Conservation (phyloP, 441 rosid genomes). For the Gossypium schwendimanii region DNA sequence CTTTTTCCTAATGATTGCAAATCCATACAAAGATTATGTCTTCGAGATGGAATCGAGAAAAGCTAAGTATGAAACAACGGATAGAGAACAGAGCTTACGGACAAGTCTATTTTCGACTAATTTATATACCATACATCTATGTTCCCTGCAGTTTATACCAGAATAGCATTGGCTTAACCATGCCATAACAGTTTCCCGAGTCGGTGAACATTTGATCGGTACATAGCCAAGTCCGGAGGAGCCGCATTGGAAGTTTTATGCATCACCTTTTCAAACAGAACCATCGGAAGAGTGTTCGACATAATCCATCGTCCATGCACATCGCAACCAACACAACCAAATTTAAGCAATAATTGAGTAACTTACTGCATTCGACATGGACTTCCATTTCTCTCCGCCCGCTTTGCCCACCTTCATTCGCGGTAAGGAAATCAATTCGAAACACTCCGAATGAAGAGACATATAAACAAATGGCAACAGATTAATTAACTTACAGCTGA, state of each 20-base stretch:
- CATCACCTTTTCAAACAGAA: conserved; percentile 18
- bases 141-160: conserved; percentile 2
- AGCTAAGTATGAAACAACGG: conserved; percentile 10
- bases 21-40: not conserved
- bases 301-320: not conserved
- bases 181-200: conserved; percentile 9
- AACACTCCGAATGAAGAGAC: not conserved
- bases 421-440: conserved; percentile 12
- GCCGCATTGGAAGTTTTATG: conserved; percentile 13
- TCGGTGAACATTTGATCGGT: conserved; percentile 7
- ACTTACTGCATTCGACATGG: conserved; percentile 55
- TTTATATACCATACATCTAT: conserved; percentile 7
- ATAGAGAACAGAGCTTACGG: conserved; percentile 15
- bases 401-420: conserved; percentile 62
- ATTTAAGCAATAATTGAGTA: not conserved
- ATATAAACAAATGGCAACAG: not conserved
- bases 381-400: conserved; percentile 64
- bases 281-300: not conserved
- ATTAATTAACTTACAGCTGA: conserved; percentile 53
- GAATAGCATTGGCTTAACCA: conserved; percentile 11
- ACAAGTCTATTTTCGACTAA: conserved; percentile 12
- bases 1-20: conserved; percentile 44
- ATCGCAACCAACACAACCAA: conserved; percentile 3
- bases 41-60: not conserved
- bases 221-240: conserved; percentile 8